A percentile compares a stretch with the other conserved stretches of the same genome.
These are phyloP conservation scores for Candida tropicalis DNA, from an alignment of 1,139 yeast genomes.

Conservation along the genomic window DNA sequence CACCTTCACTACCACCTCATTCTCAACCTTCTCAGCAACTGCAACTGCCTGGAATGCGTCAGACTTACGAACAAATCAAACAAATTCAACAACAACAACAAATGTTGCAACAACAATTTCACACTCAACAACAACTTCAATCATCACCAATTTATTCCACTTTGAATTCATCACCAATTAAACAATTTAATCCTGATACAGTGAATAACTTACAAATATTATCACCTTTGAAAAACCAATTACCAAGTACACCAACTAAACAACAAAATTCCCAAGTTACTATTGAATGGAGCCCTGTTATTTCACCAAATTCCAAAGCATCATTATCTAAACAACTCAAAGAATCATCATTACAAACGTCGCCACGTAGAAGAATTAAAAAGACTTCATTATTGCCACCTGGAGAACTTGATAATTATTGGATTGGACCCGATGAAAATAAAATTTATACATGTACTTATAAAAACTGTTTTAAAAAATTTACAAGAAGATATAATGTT, in stretches of 20 bases:
- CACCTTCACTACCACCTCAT: conserved; percentile 2
- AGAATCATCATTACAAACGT: conserved; percentile 42
- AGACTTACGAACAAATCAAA: conserved; percentile 10
- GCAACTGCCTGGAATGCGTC: conserved; percentile 6
- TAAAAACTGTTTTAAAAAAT: conserved; percentile 79
- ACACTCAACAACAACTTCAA: conserved; percentile 13
- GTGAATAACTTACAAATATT: conserved; percentile 28
- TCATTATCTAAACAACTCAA: conserved; percentile 39
- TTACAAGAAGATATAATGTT: conserved; percentile 90
- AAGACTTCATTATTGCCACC: conserved; percentile 82
- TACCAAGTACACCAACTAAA: conserved; percentile 37
- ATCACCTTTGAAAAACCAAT: conserved; percentile 39
- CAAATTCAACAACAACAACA: conserved; percentile 17
- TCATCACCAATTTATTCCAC: conserved; percentile 28
- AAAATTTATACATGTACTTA: conserved; percentile 72
- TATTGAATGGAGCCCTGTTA: conserved; percentile 59
- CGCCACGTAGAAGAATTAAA: conserved; percentile 50
- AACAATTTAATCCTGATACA: conserved; percentile 29
- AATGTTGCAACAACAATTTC: conserved; percentile 12
- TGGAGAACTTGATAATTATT: conserved; percentile 83
- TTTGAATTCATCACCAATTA: conserved; percentile 34
- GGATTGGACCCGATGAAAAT: conserved; percentile 76
- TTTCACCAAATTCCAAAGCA: conserved; percentile 46
- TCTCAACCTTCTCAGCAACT: conserved; percentile 5
- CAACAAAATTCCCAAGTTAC: conserved; percentile 6